These are phyloP conservation scores for Penicillium griseofulvum DNA, from an alignment of 2,329 filamentous ascomycete species.

Conservation along the genomic window DNA sequence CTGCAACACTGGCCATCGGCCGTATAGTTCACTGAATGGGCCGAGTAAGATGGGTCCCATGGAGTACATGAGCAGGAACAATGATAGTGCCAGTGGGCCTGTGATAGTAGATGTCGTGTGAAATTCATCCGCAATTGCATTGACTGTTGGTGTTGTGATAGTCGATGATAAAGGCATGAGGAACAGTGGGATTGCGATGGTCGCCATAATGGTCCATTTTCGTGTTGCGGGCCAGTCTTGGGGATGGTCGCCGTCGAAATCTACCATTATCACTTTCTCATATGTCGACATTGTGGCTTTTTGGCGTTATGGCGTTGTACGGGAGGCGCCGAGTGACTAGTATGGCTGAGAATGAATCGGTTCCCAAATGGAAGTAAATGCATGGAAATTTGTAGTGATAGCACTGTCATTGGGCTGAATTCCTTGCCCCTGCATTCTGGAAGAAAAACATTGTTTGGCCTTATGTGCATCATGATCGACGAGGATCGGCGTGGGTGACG, in stretches of 20 bases:
- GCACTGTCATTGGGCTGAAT: background rate
- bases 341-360: background rate
- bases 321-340: background rate
- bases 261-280: constrained; percentile 1
- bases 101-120: too few species aligned
- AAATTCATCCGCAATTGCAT: too few species aligned
- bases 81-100: too few species aligned
- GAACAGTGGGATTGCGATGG: too few species aligned
- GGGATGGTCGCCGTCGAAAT: constrained; percentile 8
- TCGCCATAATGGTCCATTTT: background rate
- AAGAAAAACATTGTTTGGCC: background rate
- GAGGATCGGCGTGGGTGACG: background rate
- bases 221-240: constrained; percentile 8
- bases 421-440: background rate
- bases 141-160: background rate
- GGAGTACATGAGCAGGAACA: too few species aligned
- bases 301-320: background rate
- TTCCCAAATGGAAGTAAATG: background rate
- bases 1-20: too few species aligned
- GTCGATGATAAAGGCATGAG: constrained; percentile 7
- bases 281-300: background rate
- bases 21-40: too few species aligned
- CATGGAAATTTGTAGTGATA: background rate
- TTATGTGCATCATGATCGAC: background rate
- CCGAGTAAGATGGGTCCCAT: too few species aligned